Evolutionary conservation across 78 protist genomes (phyloP).

Genomic region (Polysphondylium violaceum): DNA sequence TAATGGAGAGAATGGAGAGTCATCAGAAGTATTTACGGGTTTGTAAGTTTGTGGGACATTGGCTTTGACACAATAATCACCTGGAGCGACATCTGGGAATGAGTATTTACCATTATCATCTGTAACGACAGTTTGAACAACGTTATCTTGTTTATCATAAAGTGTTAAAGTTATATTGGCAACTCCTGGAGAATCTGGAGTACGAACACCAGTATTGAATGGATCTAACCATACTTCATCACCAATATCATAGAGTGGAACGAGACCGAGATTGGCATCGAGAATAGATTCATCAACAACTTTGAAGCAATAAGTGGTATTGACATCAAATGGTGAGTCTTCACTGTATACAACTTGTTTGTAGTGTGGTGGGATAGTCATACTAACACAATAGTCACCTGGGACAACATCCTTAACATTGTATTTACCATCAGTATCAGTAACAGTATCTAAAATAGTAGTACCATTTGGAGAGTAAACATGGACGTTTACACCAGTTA

Average conservation of each 20-base stretch:
- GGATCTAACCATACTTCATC: conserved; percentile 12
- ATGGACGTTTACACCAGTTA: not conserved
- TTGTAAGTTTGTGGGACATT: not conserved
- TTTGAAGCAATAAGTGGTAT: not conserved
- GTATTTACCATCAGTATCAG: conserved; percentile 20
- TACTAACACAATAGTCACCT: conserved; percentile 22
- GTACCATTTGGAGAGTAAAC: not conserved
- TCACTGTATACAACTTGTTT: not conserved
- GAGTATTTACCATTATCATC: conserved; percentile 1
- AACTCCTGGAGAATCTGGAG: not conserved
- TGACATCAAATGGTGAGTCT: conserved; percentile 1
- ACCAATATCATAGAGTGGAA: conserved; percentile 14
- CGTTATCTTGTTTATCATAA: not conserved
- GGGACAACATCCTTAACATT: conserved; percentile 8
- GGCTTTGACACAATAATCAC: conserved; percentile 6
- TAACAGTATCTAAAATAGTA: not conserved
- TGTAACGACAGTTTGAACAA: not conserved
- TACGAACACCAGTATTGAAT: not conserved
- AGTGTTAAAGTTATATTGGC: not conserved
- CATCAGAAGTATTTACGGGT: not conserved
- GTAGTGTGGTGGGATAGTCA: conserved; percentile 7
- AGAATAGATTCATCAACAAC: not conserved
- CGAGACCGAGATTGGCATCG: conserved; percentile 4
- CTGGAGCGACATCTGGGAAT: conserved; percentile 7
- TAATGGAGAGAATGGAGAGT: not conserved